Base-by-base conservation (phyloP, 495 filamentous ascomycete species). In the Daldinia childiae region DNA sequence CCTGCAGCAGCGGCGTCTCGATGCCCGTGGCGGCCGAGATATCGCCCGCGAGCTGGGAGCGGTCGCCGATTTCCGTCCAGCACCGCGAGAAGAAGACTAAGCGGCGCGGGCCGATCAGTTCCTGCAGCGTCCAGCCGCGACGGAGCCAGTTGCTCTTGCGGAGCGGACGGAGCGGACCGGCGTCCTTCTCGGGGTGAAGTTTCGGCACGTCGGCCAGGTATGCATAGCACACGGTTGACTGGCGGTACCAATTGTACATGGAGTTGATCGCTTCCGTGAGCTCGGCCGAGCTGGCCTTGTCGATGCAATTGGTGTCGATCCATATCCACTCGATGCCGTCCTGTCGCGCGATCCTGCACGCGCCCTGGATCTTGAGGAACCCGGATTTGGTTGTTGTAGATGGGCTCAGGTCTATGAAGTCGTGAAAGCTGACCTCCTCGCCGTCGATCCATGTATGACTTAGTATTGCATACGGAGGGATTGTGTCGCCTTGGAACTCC, bases 61-160 rank as follows among this genome's bases (percentile, higher is more conserved):
- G 79, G 12, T 68, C 74, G 0, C 80, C 81, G 30, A 80, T 72
- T 0, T 62, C 19, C 3, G 26, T 43, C 82, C 79, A 83, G 6
- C 74, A 55, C 1, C 43, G 19, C 19, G 72, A 66, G 66, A 71
- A 83, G 66, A 83, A 83, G 2, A 67, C 45, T 1, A 83, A 32
- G 7, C 66, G 55, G 4, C 38, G 14, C 4, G 80, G 78, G 3
- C 77, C 77, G 7, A 84, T 60, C 4, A 82, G 75, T 66, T 83
- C 57, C 55, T 83, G 78, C 34, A 82, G 75, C 14, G 80, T 83
- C 79, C 79, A 84, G 0, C 82, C 81, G 6, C 82, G 64, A 19
- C 36, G 21, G 21, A 81, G 80, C 82, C 82, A 83, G 8, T 68
- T 71, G 62, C 76, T 74, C 12, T 15, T 2, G 4, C 63, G 57